phyloP scores from a whole-genome alignment of 208 protist species.

The Crithidia sp. region DNA sequence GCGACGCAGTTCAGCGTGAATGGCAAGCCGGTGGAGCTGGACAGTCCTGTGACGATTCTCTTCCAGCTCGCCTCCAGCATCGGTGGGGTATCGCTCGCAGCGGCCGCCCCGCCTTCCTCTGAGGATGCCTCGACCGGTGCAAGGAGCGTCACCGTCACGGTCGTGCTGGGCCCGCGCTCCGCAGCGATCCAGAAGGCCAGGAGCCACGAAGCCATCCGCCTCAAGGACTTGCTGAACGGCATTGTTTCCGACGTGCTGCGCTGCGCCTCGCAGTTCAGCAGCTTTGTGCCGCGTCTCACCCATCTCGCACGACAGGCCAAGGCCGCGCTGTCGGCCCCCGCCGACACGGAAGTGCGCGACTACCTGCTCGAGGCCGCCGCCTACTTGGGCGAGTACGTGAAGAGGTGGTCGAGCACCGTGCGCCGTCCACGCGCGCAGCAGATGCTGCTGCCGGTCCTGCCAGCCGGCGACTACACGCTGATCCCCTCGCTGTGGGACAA shows the following conservation, averaged over 20 bases:
- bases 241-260: constrained; percentile 42
- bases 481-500: constrained; percentile 71
- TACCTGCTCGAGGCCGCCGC: constrained; percentile 39
- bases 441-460: constrained; percentile 56
- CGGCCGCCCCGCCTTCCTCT: not conserved
- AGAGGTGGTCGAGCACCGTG: constrained; percentile 34
- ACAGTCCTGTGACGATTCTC: constrained; percentile 22
- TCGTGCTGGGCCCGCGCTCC: constrained; percentile 22
- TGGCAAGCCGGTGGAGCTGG: constrained; percentile 21
- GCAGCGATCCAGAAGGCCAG: constrained; percentile 12
- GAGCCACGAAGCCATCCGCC: constrained; percentile 1
- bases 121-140: constrained; percentile 17
- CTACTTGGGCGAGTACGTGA: constrained; percentile 47
- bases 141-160: constrained; percentile 20
- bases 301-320: constrained; percentile 44
- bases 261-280: constrained; percentile 52
- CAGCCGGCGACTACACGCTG: constrained; percentile 76
- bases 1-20: constrained; percentile 22
- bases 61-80: constrained; percentile 29
- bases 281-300: constrained; percentile 43
- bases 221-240: constrained; percentile 32
- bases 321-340: constrained; percentile 6
- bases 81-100: constrained; percentile 1
- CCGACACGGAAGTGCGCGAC: constrained; percentile 12
- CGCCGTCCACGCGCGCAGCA: constrained; percentile 27